Evolutionary conservation across 345 rosid genomes (phyloP).

Genomic region (Laguncularia racemosa): DNA sequence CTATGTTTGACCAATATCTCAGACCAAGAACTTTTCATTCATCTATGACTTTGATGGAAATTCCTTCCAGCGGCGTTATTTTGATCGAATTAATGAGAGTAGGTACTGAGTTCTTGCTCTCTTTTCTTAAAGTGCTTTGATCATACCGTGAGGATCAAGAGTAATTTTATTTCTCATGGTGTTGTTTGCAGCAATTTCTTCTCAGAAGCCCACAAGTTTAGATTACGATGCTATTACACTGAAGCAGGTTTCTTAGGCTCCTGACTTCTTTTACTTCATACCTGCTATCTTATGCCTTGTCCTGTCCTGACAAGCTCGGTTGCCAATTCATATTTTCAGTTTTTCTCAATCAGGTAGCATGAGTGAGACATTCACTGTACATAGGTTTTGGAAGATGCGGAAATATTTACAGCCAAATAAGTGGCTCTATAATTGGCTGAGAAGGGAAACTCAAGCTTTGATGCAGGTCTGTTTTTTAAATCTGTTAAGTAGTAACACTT

Average conservation of each 20-base stretch:
- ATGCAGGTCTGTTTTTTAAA: slow-evolving; percentile 42
- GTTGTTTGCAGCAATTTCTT: slow-evolving; percentile 47
- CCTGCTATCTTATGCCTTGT: slow-evolving; percentile 3
- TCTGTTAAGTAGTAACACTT: background rate
- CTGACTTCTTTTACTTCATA: slow-evolving; percentile 10
- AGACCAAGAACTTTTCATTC: slow-evolving; percentile 62
- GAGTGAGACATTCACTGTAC: slow-evolving; percentile 33
- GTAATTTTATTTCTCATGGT: slow-evolving; percentile 1
- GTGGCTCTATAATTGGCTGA: slow-evolving; percentile 68
- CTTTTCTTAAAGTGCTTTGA: background rate
- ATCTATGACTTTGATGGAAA: slow-evolving; percentile 59
- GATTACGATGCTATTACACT: slow-evolving; percentile 62
- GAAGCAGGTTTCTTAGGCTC: slow-evolving; percentile 45
- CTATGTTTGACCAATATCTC: slow-evolving; percentile 19
- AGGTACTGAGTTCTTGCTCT: slow-evolving; percentile 28
- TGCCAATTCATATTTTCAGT: slow-evolving; percentile 9
- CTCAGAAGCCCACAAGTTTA: slow-evolving; percentile 62
- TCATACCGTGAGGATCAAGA: background rate
- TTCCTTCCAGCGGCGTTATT: slow-evolving; percentile 54
- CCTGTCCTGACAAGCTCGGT: background rate
- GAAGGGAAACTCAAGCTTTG: slow-evolving; percentile 81
- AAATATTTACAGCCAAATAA: slow-evolving; percentile 53
- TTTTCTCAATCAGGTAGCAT: slow-evolving; percentile 45
- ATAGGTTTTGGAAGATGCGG: slow-evolving; percentile 57
- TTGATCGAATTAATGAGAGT: slow-evolving; percentile 25